Percentiles rank a stretch among this genome's conserved stretches.
Evolutionary conservation across 2,329 filamentous ascomycete species (phyloP).

Genomic region (Xylaria sp.): DNA sequence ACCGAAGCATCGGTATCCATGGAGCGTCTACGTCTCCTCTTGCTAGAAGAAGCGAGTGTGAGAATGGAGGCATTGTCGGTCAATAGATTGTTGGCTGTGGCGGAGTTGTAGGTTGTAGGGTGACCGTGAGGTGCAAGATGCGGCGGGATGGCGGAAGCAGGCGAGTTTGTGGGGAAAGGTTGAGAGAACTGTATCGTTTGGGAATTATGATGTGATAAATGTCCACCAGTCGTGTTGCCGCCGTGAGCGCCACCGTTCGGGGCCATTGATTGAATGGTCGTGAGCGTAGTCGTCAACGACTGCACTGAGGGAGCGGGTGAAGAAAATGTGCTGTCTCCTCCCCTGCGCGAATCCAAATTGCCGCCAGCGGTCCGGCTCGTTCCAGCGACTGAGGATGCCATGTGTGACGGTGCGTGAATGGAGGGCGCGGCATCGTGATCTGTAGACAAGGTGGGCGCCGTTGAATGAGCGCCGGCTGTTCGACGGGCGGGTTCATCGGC

Average conservation of each 20-base stretch:
- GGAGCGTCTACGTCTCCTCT: conserved; percentile 75
- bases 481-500: conserved; percentile 62
- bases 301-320: conserved; percentile 81
- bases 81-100: conserved; percentile 80
- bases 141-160: conserved; percentile 73
- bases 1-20: conserved; percentile 88
- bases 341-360: conserved; percentile 70
- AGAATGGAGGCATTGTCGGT: conserved; percentile 87
- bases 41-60: conserved; percentile 82
- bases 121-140: conserved; percentile 64
- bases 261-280: conserved; percentile 79
- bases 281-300: conserved; percentile 82
- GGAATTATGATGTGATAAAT: conserved; percentile 52
- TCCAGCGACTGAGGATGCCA: conserved; percentile 68
- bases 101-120: conserved; percentile 75
- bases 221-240: conserved; percentile 42
- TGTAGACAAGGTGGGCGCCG: conserved; percentile 81
- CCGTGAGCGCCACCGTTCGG: conserved; percentile 54
- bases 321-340: conserved; percentile 78
- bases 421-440: conserved; percentile 78
- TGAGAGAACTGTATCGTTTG: conserved; percentile 68
- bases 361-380: conserved; percentile 74
- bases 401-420: conserved; percentile 76
- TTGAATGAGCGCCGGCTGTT: conserved; percentile 71
- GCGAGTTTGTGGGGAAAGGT: conserved; percentile 67